phyloP scores from a whole-genome alignment of 129 eudicot genomes.

The Heracleum sosnowskyi region DNA sequence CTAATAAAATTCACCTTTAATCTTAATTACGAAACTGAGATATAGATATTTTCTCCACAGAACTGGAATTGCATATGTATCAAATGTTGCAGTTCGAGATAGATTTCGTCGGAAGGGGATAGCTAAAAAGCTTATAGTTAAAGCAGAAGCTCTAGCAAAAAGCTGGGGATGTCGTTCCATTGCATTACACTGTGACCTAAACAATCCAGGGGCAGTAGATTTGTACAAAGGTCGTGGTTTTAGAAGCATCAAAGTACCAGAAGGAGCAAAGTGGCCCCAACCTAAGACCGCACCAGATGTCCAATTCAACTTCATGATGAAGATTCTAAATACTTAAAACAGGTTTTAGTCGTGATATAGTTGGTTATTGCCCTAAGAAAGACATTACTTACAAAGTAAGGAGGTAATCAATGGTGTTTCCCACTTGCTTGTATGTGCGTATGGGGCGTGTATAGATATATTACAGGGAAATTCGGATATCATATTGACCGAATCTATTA shows the following conservation, averaged over 20 bases:
- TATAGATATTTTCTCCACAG: constrained; percentile 21
- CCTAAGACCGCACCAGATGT: constrained; percentile 69
- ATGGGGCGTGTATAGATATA: background rate
- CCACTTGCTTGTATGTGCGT: constrained; percentile 2
- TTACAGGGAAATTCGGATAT: background rate
- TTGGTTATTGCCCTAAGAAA: background rate
- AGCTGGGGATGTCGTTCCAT: constrained; percentile 90
- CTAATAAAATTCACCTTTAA: background rate
- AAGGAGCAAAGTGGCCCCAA: constrained; percentile 94
- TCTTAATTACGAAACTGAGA: background rate
- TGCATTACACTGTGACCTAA: constrained; percentile 82
- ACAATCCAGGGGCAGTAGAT: constrained; percentile 61
- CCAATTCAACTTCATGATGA: constrained; percentile 88
- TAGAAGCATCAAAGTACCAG: constrained; percentile 57
- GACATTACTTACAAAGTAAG: background rate
- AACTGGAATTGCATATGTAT: constrained; percentile 80
- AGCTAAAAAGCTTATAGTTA: constrained; percentile 67
- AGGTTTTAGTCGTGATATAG: constrained; percentile 13
- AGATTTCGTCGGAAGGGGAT: constrained; percentile 75
- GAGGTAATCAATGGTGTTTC: background rate
- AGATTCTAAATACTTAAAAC: constrained; percentile 35
- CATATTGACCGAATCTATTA: background rate
- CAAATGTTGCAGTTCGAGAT: constrained; percentile 90
- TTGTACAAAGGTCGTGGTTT: constrained; percentile 72
- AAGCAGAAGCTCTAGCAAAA: constrained; percentile 84